phyloP scores from a whole-genome alignment of 73 alveolate genomes.

The Loxodes magnus region DNA sequence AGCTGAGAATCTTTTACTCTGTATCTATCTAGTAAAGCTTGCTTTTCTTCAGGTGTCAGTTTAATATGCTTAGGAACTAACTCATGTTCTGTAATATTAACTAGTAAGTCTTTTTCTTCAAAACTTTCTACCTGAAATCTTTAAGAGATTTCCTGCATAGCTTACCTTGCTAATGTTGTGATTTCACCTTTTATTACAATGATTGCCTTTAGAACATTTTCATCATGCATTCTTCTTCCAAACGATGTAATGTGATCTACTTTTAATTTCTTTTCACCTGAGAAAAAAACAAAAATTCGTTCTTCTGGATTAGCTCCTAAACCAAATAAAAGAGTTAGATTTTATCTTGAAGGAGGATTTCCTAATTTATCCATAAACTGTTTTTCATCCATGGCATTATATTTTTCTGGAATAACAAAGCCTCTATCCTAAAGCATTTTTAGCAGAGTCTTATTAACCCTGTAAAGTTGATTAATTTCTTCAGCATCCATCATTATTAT shows the following conservation, averaged over 20 bases:
- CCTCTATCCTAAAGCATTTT: slow-evolving; percentile 79
- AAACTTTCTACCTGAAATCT: slow-evolving; percentile 64
- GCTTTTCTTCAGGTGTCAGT: slow-evolving; percentile 68
- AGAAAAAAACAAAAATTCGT: slow-evolving; percentile 38
- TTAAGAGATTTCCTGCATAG: slow-evolving; percentile 30
- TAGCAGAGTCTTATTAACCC: slow-evolving; percentile 62
- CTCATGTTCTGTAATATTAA: slow-evolving; percentile 89
- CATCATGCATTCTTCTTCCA: slow-evolving; percentile 26
- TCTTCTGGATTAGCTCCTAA: slow-evolving; percentile 10
- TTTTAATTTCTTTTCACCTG: slow-evolving; percentile 32
- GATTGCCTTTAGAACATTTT: slow-evolving; percentile 16
- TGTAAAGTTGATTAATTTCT: slow-evolving; percentile 41
- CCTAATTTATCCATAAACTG: slow-evolving; percentile 19
- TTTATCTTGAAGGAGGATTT: slow-evolving; percentile 13
- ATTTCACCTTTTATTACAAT: slow-evolving; percentile 32
- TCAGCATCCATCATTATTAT: slow-evolving; percentile 16
- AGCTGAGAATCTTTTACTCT: slow-evolving; percentile 84
- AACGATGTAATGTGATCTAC: slow-evolving; percentile 17
- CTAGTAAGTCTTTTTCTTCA: slow-evolving; percentile 71
- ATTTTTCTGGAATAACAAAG: slow-evolving; percentile 30
- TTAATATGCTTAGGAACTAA: slow-evolving; percentile 89
- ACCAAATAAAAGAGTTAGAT: slow-evolving; percentile 3
- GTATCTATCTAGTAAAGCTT: slow-evolving; percentile 70
- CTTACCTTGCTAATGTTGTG: slow-evolving; percentile 23
- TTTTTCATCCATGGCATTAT: slow-evolving; percentile 16